These are phyloP conservation scores for Plasmodium vivax DNA, from an alignment of 169 alveolate genomes.

Conservation along the genomic window DNA sequence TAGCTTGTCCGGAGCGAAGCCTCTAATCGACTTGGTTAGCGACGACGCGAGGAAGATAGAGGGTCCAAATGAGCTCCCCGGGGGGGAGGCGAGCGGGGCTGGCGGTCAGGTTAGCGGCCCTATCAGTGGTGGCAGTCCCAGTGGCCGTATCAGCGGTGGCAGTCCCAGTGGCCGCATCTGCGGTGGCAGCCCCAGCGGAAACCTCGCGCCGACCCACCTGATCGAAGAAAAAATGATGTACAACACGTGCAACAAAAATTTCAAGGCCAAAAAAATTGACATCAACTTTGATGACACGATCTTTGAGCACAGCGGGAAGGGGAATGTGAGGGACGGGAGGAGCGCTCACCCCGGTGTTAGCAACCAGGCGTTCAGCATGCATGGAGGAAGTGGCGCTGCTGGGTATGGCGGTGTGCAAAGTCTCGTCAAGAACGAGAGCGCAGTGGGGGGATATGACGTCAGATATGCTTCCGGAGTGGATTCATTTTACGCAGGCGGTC, in stretches of 20 bases:
- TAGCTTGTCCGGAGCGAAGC: background rate
- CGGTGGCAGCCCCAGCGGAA: background rate
- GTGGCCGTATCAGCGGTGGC: background rate
- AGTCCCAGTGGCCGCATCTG: background rate
- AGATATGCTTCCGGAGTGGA: background rate
- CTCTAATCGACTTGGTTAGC: constrained; percentile 37
- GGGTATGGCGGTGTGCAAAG: constrained; percentile 9
- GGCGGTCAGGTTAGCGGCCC: background rate
- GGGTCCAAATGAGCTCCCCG: background rate
- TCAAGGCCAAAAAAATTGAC: constrained; percentile 73
- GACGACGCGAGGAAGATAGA: constrained; percentile 25
- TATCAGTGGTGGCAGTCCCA: background rate
- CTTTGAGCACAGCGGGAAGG: constrained; percentile 17
- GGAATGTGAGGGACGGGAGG: background rate
- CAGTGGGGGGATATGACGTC: background rate
- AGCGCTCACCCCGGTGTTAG: background rate
- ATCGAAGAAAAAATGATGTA: constrained; percentile 49
- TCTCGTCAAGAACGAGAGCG: background rate
- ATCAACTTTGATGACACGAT: constrained; percentile 62
- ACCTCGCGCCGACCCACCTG: constrained; percentile 22
- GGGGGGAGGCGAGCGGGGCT: background rate
- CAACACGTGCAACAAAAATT: constrained; percentile 52
- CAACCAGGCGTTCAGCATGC: constrained; percentile 18
- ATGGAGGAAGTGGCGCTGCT: background rate
- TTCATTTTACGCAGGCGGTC: background rate